Percentiles rank a stretch among this genome's conserved stretches.
Evolutionary conservation across 2,329 filamentous ascomycete genomes (phyloP).

Genomic region (Chaetoscypha palmicola): DNA sequence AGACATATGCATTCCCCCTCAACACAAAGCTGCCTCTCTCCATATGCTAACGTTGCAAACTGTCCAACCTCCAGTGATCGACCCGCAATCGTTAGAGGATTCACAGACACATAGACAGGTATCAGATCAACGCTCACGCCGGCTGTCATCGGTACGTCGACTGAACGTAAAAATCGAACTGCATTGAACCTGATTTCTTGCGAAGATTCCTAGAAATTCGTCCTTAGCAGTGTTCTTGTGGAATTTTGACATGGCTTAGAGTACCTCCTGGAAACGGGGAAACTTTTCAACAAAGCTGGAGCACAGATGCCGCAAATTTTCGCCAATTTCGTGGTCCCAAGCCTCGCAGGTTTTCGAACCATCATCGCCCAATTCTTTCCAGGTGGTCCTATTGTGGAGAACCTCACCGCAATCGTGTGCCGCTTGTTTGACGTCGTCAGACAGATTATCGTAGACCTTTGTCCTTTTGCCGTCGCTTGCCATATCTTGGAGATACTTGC

Average conservation of each 20-base stretch:
- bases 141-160: background rate
- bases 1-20: background rate
- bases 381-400: background rate
- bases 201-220: background rate
- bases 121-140: background rate
- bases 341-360: background rate
- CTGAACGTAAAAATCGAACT: background rate
- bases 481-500: too few species aligned
- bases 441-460: too few species aligned
- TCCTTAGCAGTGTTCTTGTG: background rate
- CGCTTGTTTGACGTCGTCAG: background rate
- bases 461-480: too few species aligned
- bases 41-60: background rate
- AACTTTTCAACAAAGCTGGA: background rate
- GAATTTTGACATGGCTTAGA: background rate
- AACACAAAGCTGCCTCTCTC: background rate
- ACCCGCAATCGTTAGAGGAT: background rate
- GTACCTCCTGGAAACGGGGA: background rate
- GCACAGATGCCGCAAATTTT: background rate
- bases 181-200: background rate
- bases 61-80: background rate
- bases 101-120: background rate
- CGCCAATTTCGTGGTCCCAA: background rate
- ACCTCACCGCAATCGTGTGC: background rate
- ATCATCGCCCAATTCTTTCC: background rate